phyloP scores from a whole-genome alignment of 805 yeast genomes.

The Candida saitoana region DNA sequence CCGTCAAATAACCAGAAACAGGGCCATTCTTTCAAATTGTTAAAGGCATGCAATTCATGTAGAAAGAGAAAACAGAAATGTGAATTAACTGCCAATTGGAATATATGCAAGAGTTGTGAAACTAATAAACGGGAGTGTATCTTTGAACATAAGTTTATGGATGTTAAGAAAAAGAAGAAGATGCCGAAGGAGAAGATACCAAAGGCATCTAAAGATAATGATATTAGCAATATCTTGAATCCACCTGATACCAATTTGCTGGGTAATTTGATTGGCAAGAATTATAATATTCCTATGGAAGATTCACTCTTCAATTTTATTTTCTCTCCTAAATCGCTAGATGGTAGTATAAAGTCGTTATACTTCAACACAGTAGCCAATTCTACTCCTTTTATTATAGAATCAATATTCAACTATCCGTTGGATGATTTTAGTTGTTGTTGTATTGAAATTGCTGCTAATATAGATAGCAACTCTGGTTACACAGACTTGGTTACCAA shows the following conservation, averaged over 20 bases:
- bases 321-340: background rate
- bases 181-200: background rate
- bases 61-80: conserved; percentile 18
- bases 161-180: conserved; percentile 1
- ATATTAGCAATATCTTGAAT: conserved; percentile 1
- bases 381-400: conserved; percentile 16
- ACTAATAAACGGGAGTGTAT: conserved; percentile 13
- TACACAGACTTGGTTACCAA: conserved; percentile 3
- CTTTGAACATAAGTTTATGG: conserved; percentile 15
- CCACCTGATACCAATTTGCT: background rate
- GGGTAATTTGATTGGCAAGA: background rate
- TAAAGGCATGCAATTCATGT: conserved; percentile 19
- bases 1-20: background rate
- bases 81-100: conserved; percentile 6
- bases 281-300: background rate
- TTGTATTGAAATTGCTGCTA: conserved; percentile 16
- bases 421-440: conserved; percentile 13
- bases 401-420: conserved; percentile 10
- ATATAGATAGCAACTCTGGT: conserved; percentile 5
- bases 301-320: background rate
- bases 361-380: conserved; percentile 14
- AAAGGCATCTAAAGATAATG: conserved; percentile 1
- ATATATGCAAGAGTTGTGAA: conserved; percentile 15
- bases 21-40: conserved; percentile 13
- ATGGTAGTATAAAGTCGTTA: conserved; percentile 4